phyloP scores from a whole-genome alignment of 2,329 filamentous ascomycete genomes.

The Hypoxylon sp. region DNA sequence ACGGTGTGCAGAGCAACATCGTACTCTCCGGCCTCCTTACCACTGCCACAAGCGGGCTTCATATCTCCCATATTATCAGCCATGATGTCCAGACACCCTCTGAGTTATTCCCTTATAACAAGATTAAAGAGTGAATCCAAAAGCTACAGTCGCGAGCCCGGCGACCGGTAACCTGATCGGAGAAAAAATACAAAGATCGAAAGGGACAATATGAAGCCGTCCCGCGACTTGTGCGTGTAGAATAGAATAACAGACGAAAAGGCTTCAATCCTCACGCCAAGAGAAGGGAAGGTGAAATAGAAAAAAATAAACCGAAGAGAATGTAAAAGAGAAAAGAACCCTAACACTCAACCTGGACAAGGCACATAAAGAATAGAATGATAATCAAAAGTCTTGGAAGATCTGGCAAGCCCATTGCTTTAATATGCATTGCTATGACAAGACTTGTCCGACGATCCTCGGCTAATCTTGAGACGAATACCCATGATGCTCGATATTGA shows the following conservation, averaged over 20 bases:
- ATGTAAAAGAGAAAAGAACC: conserved; percentile 45
- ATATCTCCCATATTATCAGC: conserved; percentile 44
- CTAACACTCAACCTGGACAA: conserved; percentile 41
- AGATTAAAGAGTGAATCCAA: conserved; percentile 37
- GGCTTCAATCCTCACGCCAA: conserved; percentile 45
- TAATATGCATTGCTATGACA: conserved; percentile 53
- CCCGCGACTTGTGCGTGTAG: conserved; percentile 56
- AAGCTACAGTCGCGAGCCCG: conserved; percentile 41
- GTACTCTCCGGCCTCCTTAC: conserved; percentile 58
- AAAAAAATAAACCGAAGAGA: conserved; percentile 44
- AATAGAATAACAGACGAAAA: conserved; percentile 49
- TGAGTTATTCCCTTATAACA: conserved; percentile 26
- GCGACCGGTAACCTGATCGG: conserved; percentile 45
- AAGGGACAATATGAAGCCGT: conserved; percentile 54
- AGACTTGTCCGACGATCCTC: conserved; percentile 46
- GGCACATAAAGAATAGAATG: conserved; percentile 40
- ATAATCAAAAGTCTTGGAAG: conserved; percentile 46
- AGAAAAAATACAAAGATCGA: conserved; percentile 42
- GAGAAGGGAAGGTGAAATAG: conserved; percentile 46
- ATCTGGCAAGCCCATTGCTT: conserved; percentile 46
- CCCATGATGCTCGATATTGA: conserved; percentile 34
- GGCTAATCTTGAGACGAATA: conserved; percentile 43
- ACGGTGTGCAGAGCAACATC: conserved; percentile 60
- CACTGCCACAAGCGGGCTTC: conserved; percentile 60
- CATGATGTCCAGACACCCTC: conserved; percentile 48